Evolutionary conservation across 768 basidiomycete genomes (phyloP).

Genomic region (Tulasnella sp.): DNA sequence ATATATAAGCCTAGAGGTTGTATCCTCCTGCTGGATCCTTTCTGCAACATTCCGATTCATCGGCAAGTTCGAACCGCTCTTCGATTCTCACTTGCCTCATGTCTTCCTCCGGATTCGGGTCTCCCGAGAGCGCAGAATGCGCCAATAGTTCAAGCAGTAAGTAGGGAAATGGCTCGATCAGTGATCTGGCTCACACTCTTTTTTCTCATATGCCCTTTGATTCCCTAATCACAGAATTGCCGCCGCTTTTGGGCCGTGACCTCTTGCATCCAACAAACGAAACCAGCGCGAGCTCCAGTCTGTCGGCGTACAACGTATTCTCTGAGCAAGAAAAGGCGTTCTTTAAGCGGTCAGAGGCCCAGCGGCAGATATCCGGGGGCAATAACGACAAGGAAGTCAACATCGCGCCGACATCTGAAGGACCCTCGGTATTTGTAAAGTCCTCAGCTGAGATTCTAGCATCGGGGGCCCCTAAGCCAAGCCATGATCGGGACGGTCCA

Average conservation of each 20-base stretch:
- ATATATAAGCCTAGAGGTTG: too few species aligned
- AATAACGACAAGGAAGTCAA: neutral
- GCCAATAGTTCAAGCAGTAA: neutral
- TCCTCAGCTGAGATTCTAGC: neutral
- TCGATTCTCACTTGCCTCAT: too few species aligned
- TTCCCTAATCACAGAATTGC: neutral
- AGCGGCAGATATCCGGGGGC: neutral
- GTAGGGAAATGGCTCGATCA: neutral
- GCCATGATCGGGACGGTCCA: neutral
- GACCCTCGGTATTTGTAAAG: neutral
- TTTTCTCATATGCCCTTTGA: neutral
- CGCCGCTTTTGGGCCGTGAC: neutral
- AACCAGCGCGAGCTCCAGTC: neutral
- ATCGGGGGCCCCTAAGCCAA: neutral
- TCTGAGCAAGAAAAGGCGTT: slow-evolving; percentile 10
- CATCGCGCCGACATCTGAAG: neutral
- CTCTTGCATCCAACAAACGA: neutral
- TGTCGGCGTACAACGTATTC: slow-evolving; percentile 35
- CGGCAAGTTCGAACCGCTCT: too few species aligned
- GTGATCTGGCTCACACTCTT: neutral
- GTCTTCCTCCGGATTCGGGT: too few species aligned
- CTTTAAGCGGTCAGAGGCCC: neutral
- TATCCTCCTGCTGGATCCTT: too few species aligned
- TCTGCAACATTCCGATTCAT: too few species aligned
- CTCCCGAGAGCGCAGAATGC: too few species aligned